phyloP scores from a whole-genome alignment of 495 filamentous ascomycete species.

The Tuber indicum region DNA sequence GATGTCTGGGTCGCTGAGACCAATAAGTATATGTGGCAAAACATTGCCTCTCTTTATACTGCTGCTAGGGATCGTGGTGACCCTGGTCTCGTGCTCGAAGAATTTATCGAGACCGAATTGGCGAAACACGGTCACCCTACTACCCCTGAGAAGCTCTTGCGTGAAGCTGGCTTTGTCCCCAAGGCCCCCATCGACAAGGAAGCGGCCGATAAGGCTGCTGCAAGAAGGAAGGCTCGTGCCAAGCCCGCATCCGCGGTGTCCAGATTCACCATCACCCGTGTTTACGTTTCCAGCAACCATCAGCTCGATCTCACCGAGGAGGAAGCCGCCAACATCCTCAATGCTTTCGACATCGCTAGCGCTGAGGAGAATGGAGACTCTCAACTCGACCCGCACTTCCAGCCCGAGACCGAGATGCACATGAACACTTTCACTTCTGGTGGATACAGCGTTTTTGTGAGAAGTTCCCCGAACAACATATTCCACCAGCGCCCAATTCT shows the following conservation, averaged over 20 bases:
- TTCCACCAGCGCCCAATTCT: background rate
- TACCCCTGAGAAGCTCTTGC: background rate
- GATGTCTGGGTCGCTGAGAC: slow-evolving; percentile 14
- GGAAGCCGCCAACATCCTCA: background rate
- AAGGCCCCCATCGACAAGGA: background rate
- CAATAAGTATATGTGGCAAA: slow-evolving; percentile 23
- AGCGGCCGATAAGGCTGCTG: background rate
- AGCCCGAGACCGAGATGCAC: background rate
- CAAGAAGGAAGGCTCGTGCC: background rate
- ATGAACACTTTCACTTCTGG: too few relatives aligned
- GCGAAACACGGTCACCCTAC: slow-evolving; percentile 9
- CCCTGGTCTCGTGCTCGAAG: slow-evolving; percentile 11
- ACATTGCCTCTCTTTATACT: slow-evolving; percentile 23
- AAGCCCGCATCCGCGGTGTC: background rate
- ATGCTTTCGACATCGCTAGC: background rate
- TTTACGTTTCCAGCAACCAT: background rate
- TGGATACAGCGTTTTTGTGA: background rate
- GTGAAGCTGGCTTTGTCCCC: background rate
- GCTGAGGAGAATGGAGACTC: background rate
- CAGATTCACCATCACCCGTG: background rate
- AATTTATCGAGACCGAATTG: slow-evolving; percentile 21
- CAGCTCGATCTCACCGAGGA: background rate
- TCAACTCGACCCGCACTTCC: background rate
- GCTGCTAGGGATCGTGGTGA: slow-evolving; percentile 5
- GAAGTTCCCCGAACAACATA: background rate